Evolutionary conservation across 1,284 basidiomycete genomes (phyloP).

Genomic region (Naganishia albida): DNA sequence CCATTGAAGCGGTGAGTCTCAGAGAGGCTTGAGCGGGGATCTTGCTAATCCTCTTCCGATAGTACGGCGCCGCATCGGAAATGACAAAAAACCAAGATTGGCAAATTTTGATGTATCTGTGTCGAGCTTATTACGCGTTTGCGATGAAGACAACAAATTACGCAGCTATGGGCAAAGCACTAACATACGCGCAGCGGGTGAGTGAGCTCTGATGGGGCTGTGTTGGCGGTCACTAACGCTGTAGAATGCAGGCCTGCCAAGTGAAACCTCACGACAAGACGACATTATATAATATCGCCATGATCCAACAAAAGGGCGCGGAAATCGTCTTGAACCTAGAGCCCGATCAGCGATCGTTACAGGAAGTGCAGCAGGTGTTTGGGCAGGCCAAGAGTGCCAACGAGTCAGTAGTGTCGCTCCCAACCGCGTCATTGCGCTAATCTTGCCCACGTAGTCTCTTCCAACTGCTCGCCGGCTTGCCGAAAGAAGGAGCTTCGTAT

Average conservation of each 20-base stretch:
- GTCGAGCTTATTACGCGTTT: constrained; percentile 87
- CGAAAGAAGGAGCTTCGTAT: constrained; percentile 72
- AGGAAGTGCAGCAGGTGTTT: constrained; percentile 74
- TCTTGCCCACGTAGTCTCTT: constrained; percentile 66
- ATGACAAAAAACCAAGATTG: constrained; percentile 69
- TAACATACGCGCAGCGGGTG: constrained; percentile 76
- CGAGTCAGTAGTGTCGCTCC: constrained; percentile 60
- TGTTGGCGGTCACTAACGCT: constrained; percentile 4
- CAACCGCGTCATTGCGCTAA: neutral
- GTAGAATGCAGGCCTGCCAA: constrained; percentile 61
- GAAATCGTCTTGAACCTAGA: constrained; percentile 77
- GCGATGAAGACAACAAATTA: constrained; percentile 83
- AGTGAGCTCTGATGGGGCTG: constrained; percentile 36
- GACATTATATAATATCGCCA: constrained; percentile 87
- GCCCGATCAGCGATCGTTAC: constrained; percentile 72
- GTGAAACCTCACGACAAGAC: constrained; percentile 82
- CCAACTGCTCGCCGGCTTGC: constrained; percentile 73
- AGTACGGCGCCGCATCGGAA: constrained; percentile 87
- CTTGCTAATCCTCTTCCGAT: constrained; percentile 31
- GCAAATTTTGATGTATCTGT: constrained; percentile 74
- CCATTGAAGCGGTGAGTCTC: constrained; percentile 84
- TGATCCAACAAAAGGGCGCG: constrained; percentile 92
- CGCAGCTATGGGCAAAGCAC: constrained; percentile 71
- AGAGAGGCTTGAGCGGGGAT: neutral
- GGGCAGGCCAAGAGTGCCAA: constrained; percentile 84